These are phyloP conservation scores for Debaryomyces prosopidis DNA, from an alignment of 805 yeast genomes.

Conservation along the genomic window DNA sequence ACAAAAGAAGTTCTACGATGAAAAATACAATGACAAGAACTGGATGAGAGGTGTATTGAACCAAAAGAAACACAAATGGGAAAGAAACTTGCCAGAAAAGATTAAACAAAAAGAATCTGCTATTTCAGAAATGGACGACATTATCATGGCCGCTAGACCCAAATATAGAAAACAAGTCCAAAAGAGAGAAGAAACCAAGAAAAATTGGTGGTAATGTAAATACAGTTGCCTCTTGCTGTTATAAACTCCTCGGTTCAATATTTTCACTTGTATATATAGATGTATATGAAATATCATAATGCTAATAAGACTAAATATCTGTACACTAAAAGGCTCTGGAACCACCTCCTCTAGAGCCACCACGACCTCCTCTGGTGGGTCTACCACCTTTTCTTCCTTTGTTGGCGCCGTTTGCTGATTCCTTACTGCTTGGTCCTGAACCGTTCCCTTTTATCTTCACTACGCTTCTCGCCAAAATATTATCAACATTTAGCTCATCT, in stretches of 20 bases:
- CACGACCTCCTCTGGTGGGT: slow-evolving; percentile 17
- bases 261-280: background rate
- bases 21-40: slow-evolving; percentile 68
- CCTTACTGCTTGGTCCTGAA: slow-evolving; percentile 38
- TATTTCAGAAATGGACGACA: slow-evolving; percentile 62
- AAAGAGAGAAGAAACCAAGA: slow-evolving; percentile 35
- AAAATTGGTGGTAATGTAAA: slow-evolving; percentile 33
- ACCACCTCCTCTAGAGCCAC: slow-evolving; percentile 26
- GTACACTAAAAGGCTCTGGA: slow-evolving; percentile 26
- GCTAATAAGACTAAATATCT: slow-evolving; percentile 1
- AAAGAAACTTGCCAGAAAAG: slow-evolving; percentile 62
- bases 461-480: slow-evolving; percentile 54
- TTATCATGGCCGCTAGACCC: slow-evolving; percentile 62
- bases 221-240: background rate
- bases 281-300: background rate
- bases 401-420: slow-evolving; percentile 7
- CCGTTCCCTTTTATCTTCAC: slow-evolving; percentile 44
- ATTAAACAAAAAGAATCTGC: slow-evolving; percentile 65
- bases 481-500: slow-evolving; percentile 77
- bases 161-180: slow-evolving; percentile 39
- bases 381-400: slow-evolving; percentile 18
- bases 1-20: slow-evolving; percentile 73
- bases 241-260: background rate
- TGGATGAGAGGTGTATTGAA: slow-evolving; percentile 73
- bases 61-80: slow-evolving; percentile 83